These are phyloP conservation scores for Ophiorrhiza pumila DNA, from an alignment of 257 asterid genomes.

Conservation along the genomic window DNA sequence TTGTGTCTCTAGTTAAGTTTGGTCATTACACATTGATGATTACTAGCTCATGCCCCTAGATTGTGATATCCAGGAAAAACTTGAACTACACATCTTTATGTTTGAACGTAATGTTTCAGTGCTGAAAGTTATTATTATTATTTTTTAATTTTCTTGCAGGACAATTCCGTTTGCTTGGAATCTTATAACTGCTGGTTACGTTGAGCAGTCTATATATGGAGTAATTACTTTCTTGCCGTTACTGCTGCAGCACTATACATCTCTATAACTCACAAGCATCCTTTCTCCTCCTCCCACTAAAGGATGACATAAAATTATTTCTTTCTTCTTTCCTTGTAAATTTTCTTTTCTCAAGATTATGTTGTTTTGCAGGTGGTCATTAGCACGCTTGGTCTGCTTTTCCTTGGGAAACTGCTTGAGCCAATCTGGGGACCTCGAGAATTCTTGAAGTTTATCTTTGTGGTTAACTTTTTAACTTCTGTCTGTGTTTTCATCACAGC, in stretches of 20 bases:
- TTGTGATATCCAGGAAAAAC: neutral
- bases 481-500: constrained; percentile 75
- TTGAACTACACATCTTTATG: neutral
- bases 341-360: neutral
- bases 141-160: constrained; percentile 41
- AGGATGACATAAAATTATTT: neutral
- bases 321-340: constrained; percentile 12
- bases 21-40: neutral
- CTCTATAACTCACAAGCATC: neutral
- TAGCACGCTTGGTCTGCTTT: constrained; percentile 76
- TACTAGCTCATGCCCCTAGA: neutral
- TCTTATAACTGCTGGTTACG: constrained; percentile 87
- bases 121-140: constrained; percentile 14
- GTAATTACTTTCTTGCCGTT: constrained; percentile 39
- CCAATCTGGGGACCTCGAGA: constrained; percentile 95
- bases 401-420: constrained; percentile 82
- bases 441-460: constrained; percentile 77
- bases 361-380: constrained; percentile 54
- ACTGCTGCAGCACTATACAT: neutral
- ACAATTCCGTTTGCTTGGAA: constrained; percentile 97
- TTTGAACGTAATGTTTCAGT: neutral
- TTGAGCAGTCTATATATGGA: constrained; percentile 81
- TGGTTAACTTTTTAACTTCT: constrained; percentile 76
- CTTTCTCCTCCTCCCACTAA: neutral
- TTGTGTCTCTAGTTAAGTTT: neutral